These are phyloP conservation scores for Aristolochia contorta DNA, from an alignment of 164 flowering plant genomes.

Conservation along the genomic window DNA sequence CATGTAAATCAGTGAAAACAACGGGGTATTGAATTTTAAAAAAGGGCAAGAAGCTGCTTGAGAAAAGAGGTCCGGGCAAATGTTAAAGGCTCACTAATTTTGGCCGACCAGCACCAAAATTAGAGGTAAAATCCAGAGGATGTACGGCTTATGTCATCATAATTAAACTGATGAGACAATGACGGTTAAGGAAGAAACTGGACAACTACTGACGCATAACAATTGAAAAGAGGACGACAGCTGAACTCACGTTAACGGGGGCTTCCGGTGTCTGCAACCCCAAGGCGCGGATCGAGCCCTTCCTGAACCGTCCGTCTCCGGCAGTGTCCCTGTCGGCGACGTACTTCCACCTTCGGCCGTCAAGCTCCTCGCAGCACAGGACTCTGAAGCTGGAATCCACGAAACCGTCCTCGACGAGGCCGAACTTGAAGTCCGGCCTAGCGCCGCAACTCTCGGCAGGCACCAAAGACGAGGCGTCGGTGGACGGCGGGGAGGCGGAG, in stretches of 20 bases:
- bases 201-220: neutral
- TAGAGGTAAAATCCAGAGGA: too few relatives aligned
- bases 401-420: conserved; percentile 34
- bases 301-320: conserved; percentile 22
- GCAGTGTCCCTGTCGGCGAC: conserved; percentile 35
- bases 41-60: too few relatives aligned
- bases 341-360: conserved; percentile 73
- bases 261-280: conserved; percentile 57
- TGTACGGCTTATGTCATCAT: too few relatives aligned
- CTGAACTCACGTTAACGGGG: conserved; percentile 50
- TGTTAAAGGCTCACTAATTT: too few relatives aligned
- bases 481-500: conserved; percentile 23
- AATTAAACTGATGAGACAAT: too few relatives aligned
- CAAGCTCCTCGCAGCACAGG: conserved; percentile 75
- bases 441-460: conserved; percentile 8
- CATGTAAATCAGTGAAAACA: too few relatives aligned
- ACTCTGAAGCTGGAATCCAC: conserved; percentile 56
- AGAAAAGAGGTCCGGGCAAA: too few relatives aligned
- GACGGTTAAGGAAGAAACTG: too few relatives aligned
- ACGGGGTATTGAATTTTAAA: too few relatives aligned
- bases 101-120: too few relatives aligned
- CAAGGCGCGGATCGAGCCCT: conserved; percentile 59
- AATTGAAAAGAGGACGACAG: neutral
- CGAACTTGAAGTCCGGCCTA: conserved; percentile 18
- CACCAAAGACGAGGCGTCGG: conserved; percentile 7